phyloP scores from a whole-genome alignment of 495 filamentous ascomycete genomes.

The Chaetomium cochliodes region DNA sequence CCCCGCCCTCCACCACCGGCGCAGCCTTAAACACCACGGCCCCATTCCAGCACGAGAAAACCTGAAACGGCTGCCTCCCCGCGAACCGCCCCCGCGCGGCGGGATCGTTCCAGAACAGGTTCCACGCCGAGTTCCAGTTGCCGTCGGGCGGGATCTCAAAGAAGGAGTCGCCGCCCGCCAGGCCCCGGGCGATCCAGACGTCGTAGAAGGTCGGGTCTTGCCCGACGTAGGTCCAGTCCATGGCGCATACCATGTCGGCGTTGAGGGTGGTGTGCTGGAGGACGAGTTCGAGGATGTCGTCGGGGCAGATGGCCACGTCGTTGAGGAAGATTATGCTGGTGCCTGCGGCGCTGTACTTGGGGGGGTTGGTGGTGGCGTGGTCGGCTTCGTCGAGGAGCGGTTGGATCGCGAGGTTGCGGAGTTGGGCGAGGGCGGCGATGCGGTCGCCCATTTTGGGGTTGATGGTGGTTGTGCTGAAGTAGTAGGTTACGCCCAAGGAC shows the following conservation, averaged over 20 bases:
- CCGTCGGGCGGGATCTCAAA: constrained; percentile 49
- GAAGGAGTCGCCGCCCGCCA: constrained; percentile 51
- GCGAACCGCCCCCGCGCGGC: constrained; percentile 30
- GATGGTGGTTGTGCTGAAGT: constrained; percentile 40
- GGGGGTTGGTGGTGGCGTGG: constrained; percentile 1
- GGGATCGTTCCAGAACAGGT: constrained; percentile 50
- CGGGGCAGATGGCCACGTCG: constrained; percentile 50
- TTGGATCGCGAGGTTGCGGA: constrained; percentile 48
- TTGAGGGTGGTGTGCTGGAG: constrained; percentile 44
- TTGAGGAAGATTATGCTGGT: constrained; percentile 52
- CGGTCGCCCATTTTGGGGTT: constrained; percentile 40
- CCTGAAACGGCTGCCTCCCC: constrained; percentile 47
- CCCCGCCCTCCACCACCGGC: constrained; percentile 36
- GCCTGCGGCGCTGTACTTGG: constrained; percentile 22
- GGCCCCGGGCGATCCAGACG: constrained; percentile 49
- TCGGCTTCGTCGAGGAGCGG: constrained; percentile 30
- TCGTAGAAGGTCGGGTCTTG: constrained; percentile 50
- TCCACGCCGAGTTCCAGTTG: constrained; percentile 43
- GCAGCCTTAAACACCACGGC: constrained; percentile 35
- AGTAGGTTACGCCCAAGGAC: constrained; percentile 37
- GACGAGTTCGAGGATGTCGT: constrained; percentile 54
- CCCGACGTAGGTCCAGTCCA: constrained; percentile 52
- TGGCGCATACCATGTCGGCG: constrained; percentile 54
- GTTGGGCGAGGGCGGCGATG: constrained; percentile 42
- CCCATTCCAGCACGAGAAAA: constrained; percentile 57